Percentiles rank a stretch among this genome's conserved stretches.
phyloP scores from a whole-genome alignment of 2,329 filamentous ascomycete species.

The Trichoderma aggressivum region DNA sequence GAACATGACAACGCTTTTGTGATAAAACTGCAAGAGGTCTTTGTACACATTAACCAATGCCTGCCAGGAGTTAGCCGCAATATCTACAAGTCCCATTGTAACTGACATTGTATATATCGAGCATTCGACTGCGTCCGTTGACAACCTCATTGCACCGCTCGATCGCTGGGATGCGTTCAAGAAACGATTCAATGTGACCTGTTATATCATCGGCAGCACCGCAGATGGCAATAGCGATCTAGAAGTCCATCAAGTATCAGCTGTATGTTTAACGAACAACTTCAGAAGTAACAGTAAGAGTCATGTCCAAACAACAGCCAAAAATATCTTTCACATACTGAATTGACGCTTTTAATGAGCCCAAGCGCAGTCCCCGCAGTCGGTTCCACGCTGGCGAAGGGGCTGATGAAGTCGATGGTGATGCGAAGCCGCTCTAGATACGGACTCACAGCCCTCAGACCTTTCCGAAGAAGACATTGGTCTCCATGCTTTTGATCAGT shows the following conservation, averaged over 20 bases:
- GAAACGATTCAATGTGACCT: slow-evolving; percentile 1
- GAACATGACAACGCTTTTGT: neutral
- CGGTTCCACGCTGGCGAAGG: slow-evolving; percentile 13
- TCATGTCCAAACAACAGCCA: no score
- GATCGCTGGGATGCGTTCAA: slow-evolving; percentile 4
- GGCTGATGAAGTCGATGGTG: slow-evolving; percentile 2
- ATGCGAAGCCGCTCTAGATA: slow-evolving; percentile 2
- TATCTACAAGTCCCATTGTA: neutral
- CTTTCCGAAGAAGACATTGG: slow-evolving; percentile 6
- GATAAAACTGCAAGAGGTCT: slow-evolving; percentile 14
- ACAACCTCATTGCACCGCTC: slow-evolving; percentile 10
- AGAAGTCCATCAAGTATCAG: no score
- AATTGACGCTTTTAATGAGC: slow-evolving; percentile 3
- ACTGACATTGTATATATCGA: slow-evolving; percentile 7
- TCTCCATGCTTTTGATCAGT: neutral
- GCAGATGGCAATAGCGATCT: slow-evolving; percentile 15
- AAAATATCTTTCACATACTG: neutral
- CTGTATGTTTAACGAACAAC: neutral
- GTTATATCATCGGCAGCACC: slow-evolving; percentile 14
- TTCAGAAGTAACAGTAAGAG: neutral
- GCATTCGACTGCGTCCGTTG: neutral
- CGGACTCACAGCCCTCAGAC: neutral
- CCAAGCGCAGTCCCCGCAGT: slow-evolving; percentile 5
- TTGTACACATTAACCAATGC: slow-evolving; percentile 6
- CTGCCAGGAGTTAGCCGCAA: neutral